Conservation (phyloP, 139 green algal genomes). For the Picochlorum sp. region DNA sequence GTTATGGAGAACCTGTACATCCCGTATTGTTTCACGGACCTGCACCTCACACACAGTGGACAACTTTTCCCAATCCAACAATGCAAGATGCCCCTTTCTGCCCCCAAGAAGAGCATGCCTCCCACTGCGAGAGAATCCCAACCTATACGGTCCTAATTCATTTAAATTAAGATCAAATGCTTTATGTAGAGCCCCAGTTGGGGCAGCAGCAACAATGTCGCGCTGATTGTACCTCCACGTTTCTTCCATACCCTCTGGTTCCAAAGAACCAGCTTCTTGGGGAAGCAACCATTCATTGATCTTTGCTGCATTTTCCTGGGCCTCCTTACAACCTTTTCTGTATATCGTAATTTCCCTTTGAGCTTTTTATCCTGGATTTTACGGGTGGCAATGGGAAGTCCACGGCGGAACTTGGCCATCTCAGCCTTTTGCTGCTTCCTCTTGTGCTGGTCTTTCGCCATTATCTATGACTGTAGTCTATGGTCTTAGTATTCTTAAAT, state of each 20-base stretch:
- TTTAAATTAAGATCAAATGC: constrained; percentile 77
- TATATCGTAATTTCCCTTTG: constrained; percentile 59
- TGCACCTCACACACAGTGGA: constrained; percentile 82
- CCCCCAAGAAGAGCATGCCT: constrained; percentile 77
- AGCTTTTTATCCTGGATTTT: constrained; percentile 76
- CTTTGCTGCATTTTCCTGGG: constrained; percentile 45
- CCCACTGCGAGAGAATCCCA: constrained; percentile 74
- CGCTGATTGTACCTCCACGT: constrained; percentile 82
- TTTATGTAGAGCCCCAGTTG: constrained; percentile 58
- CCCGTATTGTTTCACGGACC: constrained; percentile 78
- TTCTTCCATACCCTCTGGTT: constrained; percentile 82
- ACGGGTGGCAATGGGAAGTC: constrained; percentile 15
- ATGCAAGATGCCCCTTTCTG: constrained; percentile 77
- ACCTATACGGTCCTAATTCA: constrained; percentile 70
- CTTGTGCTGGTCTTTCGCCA: background rate
- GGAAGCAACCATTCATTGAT: constrained; percentile 81
- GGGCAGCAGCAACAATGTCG: constrained; percentile 63
- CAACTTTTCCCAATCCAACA: constrained; percentile 79
- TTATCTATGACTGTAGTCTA: background rate
- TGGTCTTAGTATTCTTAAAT: no score
- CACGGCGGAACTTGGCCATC: constrained; percentile 32
- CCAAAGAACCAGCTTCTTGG: constrained; percentile 58
- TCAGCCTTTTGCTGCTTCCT: background rate
- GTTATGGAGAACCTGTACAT: constrained; percentile 92
- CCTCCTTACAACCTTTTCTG: constrained; percentile 49